Conservation (phyloP, 179 eudicot genomes). For the Actinidia arguta region DNA sequence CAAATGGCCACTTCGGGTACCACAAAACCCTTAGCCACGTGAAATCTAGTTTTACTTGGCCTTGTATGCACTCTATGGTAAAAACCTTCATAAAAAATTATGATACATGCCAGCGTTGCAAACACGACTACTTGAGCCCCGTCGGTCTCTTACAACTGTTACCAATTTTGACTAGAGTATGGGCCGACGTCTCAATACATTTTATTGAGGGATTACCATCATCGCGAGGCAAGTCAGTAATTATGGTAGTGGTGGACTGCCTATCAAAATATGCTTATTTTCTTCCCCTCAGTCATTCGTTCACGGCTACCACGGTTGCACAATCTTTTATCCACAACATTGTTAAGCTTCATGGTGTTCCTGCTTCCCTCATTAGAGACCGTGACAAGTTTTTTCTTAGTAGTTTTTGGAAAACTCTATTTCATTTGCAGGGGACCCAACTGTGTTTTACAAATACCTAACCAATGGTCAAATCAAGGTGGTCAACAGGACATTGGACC, state of each 20-base stretch:
- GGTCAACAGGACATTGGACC: background rate
- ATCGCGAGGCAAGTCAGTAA: background rate
- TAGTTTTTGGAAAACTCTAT: background rate
- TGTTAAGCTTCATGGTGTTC: background rate
- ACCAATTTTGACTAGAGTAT: background rate
- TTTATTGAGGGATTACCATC: slow-evolving; percentile 9
- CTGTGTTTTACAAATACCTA: no score
- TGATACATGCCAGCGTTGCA: no score
- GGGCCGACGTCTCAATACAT: background rate
- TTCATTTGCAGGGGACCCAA: background rate
- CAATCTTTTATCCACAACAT: background rate
- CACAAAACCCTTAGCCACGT: no score
- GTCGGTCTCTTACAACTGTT: no score
- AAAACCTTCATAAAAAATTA: no score
- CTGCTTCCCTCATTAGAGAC: background rate
- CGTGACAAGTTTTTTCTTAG: background rate
- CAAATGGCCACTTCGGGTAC: no score
- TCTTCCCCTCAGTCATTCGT: background rate
- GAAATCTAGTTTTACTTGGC: no score
- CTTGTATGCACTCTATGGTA: no score
- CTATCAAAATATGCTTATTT: background rate
- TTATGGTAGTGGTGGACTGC: background rate
- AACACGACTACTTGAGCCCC: no score
- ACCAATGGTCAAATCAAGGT: no score
- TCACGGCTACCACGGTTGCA: background rate